These are phyloP conservation scores for Colletotrichum endophyticum DNA, from an alignment of 2,329 filamentous ascomycete species.

Conservation along the genomic window DNA sequence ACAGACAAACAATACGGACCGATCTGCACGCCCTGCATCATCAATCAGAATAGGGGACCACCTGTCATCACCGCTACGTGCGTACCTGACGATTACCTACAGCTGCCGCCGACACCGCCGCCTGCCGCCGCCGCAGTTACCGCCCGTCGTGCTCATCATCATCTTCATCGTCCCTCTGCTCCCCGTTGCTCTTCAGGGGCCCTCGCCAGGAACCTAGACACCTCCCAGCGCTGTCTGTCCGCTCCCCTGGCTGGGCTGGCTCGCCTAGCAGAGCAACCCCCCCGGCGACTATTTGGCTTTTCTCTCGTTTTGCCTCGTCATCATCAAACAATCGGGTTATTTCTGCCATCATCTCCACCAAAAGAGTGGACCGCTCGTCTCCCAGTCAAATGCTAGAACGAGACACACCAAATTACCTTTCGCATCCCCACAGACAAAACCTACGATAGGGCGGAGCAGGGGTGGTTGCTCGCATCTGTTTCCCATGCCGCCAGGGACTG, in stretches of 20 bases:
- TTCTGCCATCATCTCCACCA: slow-evolving; percentile 17
- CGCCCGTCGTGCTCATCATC: background rate
- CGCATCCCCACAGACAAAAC: slow-evolving; percentile 18
- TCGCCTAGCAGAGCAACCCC: background rate
- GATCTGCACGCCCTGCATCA: slow-evolving; percentile 9
- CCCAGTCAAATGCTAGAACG: slow-evolving; percentile 1
- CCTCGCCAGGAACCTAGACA: background rate
- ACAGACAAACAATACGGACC: background rate
- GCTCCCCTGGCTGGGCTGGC: background rate
- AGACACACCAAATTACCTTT: slow-evolving; percentile 18
- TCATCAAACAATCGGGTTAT: slow-evolving; percentile 23
- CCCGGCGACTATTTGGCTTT: slow-evolving; percentile 15
- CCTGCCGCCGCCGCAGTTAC: background rate
- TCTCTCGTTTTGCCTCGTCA: slow-evolving; percentile 18
- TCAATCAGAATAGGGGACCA: slow-evolving; percentile 7
- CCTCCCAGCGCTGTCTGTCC: background rate
- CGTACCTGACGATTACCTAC: background rate
- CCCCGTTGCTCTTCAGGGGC: background rate
- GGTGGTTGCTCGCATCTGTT: slow-evolving; percentile 12
- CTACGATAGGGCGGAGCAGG: slow-evolving; percentile 18
- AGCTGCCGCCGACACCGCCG: background rate
- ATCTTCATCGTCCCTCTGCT: background rate
- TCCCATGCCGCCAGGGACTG: slow-evolving; percentile 1
- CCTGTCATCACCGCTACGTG: background rate
- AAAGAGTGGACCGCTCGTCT: background rate